Percentiles rank a stretch among this genome's conserved stretches.
phyloP scores from a whole-genome alignment of 306 rosid genomes.

The Potentilla sterilis region DNA sequence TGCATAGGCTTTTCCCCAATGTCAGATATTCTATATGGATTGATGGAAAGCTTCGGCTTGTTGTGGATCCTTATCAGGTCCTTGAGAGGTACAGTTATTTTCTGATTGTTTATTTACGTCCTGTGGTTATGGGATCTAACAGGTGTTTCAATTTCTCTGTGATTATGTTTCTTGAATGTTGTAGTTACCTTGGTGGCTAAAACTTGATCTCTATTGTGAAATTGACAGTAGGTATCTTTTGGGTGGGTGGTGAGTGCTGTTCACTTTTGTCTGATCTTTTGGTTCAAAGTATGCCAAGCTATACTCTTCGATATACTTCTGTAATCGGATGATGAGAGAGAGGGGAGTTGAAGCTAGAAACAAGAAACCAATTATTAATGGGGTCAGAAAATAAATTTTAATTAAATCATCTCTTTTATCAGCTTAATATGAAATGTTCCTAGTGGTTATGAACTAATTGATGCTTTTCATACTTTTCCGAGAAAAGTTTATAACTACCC shows the following conservation, averaged over 20 bases:
- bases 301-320: not conserved
- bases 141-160: not conserved
- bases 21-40: conserved; percentile 87
- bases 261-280: not conserved
- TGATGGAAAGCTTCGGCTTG: conserved; percentile 93
- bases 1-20: conserved; percentile 93
- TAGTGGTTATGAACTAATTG: not conserved
- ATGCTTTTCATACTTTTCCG: not conserved
- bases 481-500: not conserved
- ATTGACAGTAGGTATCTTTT: not conserved
- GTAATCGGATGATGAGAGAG: not conserved
- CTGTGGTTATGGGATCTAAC: not conserved
- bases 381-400: too few relatives aligned
- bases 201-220: not conserved
- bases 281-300: not conserved
- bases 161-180: conserved; percentile 5
- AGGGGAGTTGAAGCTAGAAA: not conserved
- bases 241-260: not conserved
- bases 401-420: too few relatives aligned
- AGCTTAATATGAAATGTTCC: too few relatives aligned
- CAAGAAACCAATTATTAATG: too few relatives aligned
- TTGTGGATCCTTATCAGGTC: conserved; percentile 77
- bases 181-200: not conserved
- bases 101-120: conserved; percentile 11
- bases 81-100: conserved; percentile 67